Base-by-base conservation (phyloP, 1,284 basidiomycete genomes). In the Cronartium ribicola region DNA sequence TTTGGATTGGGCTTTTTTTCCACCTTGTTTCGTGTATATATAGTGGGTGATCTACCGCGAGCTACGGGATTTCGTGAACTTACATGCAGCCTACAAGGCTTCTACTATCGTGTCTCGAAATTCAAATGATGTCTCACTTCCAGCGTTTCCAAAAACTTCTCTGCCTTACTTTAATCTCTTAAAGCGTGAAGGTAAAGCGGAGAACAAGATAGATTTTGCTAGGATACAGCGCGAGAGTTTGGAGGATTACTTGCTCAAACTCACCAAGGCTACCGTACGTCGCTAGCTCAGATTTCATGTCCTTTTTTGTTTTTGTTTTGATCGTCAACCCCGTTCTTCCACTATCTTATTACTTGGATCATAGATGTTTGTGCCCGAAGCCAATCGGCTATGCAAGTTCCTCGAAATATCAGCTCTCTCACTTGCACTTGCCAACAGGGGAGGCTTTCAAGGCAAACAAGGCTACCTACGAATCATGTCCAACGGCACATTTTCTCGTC, bases 321-420 rank as follows among this genome's bases (percentile, higher is more conserved):
- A 40, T 14, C 17, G 4, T 40, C 37, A 40, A 64, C 40, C 5
- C 20, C 13, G 17, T 11, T 44, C 36, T 40, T 39, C 13, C n/a
- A 11, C 8, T 17, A 40, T 44, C 13, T 48, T 11, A 13, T 14
- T 3, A 13, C 36, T 2, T 13, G 6, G 13, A 2, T 5, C n/a
- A 66, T 77, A 96, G 91, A 96, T 98, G 91, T 98, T 98, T 83
- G 91, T 94, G 78, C 92, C 95, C 0, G 89, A 94, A 60, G 88
- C 92, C 0, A 98, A 98, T 79, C 88, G 94, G 36, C 83, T 98
- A 0, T 90, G 91, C 76, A 89, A 89, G n/a, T 99, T 98, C 83
- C 87, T 99, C 71, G 96, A 99, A 82, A 86, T 98, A 63, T 94
- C 92, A 63, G 89, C 94, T 0, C 84, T 98, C 39, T 94, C 90